These are phyloP conservation scores for Entomortierella beljakovae DNA, from an alignment of 192 early-diverging fungal genomes.

Conservation along the genomic window DNA sequence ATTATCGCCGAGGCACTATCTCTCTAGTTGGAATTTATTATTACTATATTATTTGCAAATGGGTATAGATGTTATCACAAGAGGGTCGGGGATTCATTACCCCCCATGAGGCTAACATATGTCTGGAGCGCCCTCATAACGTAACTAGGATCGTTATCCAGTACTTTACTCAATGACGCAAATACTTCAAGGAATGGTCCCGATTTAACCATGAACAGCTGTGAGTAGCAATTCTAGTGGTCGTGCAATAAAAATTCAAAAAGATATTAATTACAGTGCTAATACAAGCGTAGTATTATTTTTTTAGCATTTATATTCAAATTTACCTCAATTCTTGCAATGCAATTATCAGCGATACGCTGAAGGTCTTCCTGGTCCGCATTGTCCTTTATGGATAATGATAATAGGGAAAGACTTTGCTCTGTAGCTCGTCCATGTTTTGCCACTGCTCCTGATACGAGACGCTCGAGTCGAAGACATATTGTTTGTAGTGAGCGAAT, in stretches of 20 bases:
- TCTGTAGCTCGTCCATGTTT: slow-evolving; percentile 45
- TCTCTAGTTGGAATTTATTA: too few relatives aligned
- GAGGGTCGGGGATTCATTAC: slow-evolving; percentile 21
- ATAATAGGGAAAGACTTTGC: slow-evolving; percentile 39
- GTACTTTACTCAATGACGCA: slow-evolving; percentile 66
- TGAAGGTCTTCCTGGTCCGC: slow-evolving; percentile 65
- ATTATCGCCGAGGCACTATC: too few relatives aligned
- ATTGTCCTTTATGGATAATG: slow-evolving; percentile 56
- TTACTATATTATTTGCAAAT: too few relatives aligned
- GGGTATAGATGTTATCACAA: slow-evolving; percentile 3
- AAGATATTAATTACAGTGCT: not conserved
- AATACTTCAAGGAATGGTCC: slow-evolving; percentile 67
- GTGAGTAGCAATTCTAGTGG: slow-evolving; percentile 70
- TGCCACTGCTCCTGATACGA: slow-evolving; percentile 55
- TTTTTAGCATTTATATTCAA: not conserved
- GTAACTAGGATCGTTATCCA: slow-evolving; percentile 68
- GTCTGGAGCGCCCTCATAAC: slow-evolving; percentile 75
- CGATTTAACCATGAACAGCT: slow-evolving; percentile 67
- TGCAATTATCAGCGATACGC: slow-evolving; percentile 63
- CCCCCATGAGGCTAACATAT: slow-evolving; percentile 61
- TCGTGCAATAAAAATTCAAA: not conserved
- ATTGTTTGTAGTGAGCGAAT: slow-evolving; percentile 61
- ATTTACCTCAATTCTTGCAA: slow-evolving; percentile 70
- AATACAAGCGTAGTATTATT: not conserved
- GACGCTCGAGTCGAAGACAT: slow-evolving; percentile 68